A percentile compares a stretch with the other conserved stretches of the same genome.
phyloP scores from a whole-genome alignment of 2,329 filamentous ascomycete species.

The Apiospora marii region DNA sequence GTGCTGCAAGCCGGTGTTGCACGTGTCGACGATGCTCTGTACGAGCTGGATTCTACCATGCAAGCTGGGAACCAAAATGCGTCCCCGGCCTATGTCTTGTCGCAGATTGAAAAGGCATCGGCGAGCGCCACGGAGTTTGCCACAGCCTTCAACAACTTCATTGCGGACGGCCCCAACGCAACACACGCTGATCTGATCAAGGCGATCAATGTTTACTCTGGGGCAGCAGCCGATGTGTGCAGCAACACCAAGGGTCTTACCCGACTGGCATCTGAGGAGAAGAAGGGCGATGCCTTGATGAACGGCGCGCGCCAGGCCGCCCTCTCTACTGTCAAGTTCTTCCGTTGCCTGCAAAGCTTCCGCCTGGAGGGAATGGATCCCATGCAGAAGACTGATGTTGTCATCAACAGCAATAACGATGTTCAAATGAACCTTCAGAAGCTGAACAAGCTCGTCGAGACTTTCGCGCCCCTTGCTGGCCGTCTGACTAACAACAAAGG shows the following conservation, averaged over 20 bases:
- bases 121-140: conserved; percentile 96
- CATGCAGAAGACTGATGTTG: conserved; percentile 93
- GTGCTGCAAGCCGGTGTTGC: conserved; percentile 93
- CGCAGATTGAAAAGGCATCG: conserved; percentile 96
- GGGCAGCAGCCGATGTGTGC: conserved; percentile 90
- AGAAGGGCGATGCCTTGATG: conserved; percentile 87
- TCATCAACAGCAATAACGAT: conserved; percentile 97
- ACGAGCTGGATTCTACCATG: conserved; percentile 97
- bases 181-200: conserved; percentile 91
- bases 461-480: conserved; percentile 86
- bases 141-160: conserved; percentile 97
- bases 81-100: conserved; percentile 91
- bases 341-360: conserved; percentile 93
- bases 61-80: conserved; percentile 99
- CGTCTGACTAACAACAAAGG: conserved; percentile 81
- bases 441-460: conserved; percentile 90
- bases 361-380: conserved; percentile 89
- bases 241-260: conserved; percentile 96
- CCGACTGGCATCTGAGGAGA: conserved; percentile 92
- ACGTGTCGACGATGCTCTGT: conserved; percentile 93
- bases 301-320: conserved; percentile 85
- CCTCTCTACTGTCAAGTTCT: conserved; percentile 89
- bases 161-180: conserved; percentile 93
- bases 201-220: conserved; percentile 87
- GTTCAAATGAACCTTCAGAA: conserved; percentile 94